These are phyloP conservation scores for Teratosphaeria epicoccoides DNA, from an alignment of 2,329 filamentous ascomycete genomes.

Conservation along the genomic window DNA sequence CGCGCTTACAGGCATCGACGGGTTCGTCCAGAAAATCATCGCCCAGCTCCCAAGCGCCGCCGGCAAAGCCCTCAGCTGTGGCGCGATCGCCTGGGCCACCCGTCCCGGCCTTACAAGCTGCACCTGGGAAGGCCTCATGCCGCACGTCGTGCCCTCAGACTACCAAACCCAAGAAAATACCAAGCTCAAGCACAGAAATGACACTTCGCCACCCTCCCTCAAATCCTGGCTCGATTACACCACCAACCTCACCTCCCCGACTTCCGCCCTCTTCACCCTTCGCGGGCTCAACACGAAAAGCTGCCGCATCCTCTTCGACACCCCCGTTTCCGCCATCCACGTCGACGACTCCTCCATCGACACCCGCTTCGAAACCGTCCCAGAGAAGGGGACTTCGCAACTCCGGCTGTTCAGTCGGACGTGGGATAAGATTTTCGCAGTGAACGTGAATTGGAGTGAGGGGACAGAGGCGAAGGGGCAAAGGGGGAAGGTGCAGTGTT, in stretches of 20 bases:
- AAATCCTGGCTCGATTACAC: constrained; percentile 56
- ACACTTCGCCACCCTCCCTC: background rate
- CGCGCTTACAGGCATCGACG: constrained; percentile 55
- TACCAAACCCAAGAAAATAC: background rate
- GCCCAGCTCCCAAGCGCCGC: constrained; percentile 58
- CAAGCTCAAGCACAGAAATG: constrained; percentile 3
- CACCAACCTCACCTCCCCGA: constrained; percentile 38
- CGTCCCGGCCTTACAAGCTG: constrained; percentile 52
- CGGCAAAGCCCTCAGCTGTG: constrained; percentile 42
- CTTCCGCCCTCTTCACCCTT: constrained; percentile 53
- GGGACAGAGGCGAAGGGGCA: constrained; percentile 30
- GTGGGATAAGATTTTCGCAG: constrained; percentile 66
- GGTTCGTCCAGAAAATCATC: constrained; percentile 58
- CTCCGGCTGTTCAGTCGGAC: constrained; percentile 73
- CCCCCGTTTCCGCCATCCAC: constrained; percentile 53
- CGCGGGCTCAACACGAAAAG: constrained; percentile 64
- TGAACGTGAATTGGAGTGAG: constrained; percentile 59
- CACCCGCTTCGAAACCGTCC: constrained; percentile 29
- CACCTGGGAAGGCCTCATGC: constrained; percentile 57
- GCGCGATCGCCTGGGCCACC: constrained; percentile 30
- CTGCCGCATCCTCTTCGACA: constrained; percentile 63
- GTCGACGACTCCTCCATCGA: constrained; percentile 40
- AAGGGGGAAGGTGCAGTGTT: constrained; percentile 60
- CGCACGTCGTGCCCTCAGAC: constrained; percentile 45
- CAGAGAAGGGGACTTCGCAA: constrained; percentile 52